A percentile compares a stretch with the other conserved stretches of the same genome.
Conservation (phyloP, 176 grass and related monocot genomes). For the Microstegium vimineum region DNA sequence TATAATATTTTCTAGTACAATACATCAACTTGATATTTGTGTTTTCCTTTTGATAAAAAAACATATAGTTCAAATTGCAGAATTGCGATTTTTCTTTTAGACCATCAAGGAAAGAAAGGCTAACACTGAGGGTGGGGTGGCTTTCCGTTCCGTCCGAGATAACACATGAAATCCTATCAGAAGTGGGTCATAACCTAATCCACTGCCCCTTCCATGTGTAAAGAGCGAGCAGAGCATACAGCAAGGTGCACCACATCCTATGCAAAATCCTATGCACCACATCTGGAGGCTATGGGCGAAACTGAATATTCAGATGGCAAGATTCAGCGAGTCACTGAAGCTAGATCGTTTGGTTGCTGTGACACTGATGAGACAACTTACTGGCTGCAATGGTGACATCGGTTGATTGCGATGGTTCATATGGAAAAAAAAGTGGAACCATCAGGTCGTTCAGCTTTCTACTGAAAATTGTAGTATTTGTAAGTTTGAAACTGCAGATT, state of each 20-base stretch:
- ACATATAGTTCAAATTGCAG: no score
- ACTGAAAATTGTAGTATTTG: not conserved
- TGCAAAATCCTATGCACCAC: not conserved
- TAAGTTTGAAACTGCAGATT: not conserved
- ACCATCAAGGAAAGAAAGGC: not conserved
- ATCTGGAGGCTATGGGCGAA: no score
- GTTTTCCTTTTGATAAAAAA: no score
- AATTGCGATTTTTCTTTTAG: not conserved
- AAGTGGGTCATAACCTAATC: not conserved
- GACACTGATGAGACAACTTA: constrained; percentile 18
- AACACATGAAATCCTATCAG: not conserved
- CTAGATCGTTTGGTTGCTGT: not conserved
- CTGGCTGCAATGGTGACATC: not conserved
- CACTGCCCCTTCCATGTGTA: not conserved
- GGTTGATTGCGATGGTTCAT: no score
- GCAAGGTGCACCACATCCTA: not conserved
- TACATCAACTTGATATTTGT: no score
- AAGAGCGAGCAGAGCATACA: not conserved
- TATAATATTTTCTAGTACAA: no score
- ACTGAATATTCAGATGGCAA: not conserved
- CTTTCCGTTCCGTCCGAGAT: not conserved
- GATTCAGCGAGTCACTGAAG: not conserved
- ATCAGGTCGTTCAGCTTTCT: not conserved
- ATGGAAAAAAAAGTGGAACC: not conserved
- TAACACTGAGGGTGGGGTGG: not conserved